Evolutionary conservation across 2,329 filamentous ascomycete species (phyloP).

Genomic region (Dothideomycetidae sp.): DNA sequence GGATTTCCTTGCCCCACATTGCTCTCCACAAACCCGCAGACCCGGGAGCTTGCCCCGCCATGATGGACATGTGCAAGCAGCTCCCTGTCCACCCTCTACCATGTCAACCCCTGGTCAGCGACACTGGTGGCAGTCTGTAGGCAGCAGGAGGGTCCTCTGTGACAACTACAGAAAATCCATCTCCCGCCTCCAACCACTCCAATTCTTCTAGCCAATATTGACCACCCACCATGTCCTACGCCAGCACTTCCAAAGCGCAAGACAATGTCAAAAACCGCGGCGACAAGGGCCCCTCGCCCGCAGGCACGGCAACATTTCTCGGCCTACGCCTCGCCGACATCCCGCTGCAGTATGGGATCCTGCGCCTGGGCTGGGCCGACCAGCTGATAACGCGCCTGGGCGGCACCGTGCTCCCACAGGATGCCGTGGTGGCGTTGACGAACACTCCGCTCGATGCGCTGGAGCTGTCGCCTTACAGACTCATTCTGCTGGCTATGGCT

Average conservation of each 20-base stretch:
- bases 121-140: too few relatives aligned
- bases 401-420: conserved; percentile 27
- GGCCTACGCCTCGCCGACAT: conserved; percentile 34
- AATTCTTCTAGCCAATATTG: too few relatives aligned
- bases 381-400: conserved; percentile 34
- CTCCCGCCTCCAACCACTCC: too few relatives aligned
- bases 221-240: conserved; percentile 11
- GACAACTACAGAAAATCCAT: too few relatives aligned
- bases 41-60: too few relatives aligned
- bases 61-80: too few relatives aligned
- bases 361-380: conserved; percentile 29
- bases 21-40: too few relatives aligned
- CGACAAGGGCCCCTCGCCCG: conserved; percentile 25
- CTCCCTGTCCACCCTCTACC: too few relatives aligned
- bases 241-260: conserved; percentile 8
- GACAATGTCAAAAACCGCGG: conserved; percentile 28
- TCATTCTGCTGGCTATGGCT: conserved; percentile 40
- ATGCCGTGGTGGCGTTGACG: conserved; percentile 26
- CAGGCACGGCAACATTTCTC: conserved; percentile 29
- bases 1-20: too few relatives aligned
- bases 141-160: too few relatives aligned
- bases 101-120: too few relatives aligned
- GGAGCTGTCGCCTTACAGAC: conserved; percentile 36
- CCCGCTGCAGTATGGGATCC: conserved; percentile 35
- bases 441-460: conserved; percentile 29